phyloP scores from a whole-genome alignment of 805 yeast species.

The Sugiyamaella qingdaonensis region DNA sequence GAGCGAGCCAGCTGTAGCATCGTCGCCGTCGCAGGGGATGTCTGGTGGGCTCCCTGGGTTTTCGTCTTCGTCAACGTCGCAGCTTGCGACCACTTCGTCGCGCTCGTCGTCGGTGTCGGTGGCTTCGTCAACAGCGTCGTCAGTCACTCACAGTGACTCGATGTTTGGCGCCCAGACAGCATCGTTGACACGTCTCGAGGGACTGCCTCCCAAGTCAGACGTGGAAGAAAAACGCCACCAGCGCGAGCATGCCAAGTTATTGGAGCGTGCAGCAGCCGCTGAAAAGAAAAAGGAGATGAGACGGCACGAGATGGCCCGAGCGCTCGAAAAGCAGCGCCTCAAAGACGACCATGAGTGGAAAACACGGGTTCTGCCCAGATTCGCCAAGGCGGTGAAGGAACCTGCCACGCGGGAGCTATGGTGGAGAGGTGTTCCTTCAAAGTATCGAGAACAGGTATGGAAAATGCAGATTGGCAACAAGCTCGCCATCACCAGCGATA shows the following conservation, averaged over 20 bases:
- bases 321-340: slow-evolving; percentile 22
- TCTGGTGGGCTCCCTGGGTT: too few relatives aligned
- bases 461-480: slow-evolving; percentile 39
- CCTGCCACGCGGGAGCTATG: slow-evolving; percentile 49
- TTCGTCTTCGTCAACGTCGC: too few relatives aligned
- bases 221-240: slow-evolving; percentile 53
- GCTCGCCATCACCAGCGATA: slow-evolving; percentile 22
- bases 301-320: slow-evolving; percentile 19
- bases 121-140: background rate
- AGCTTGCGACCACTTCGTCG: slow-evolving; percentile 54
- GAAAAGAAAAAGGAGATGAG: slow-evolving; percentile 33
- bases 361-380: slow-evolving; percentile 36
- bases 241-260: slow-evolving; percentile 45
- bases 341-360: slow-evolving; percentile 39
- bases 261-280: slow-evolving; percentile 34
- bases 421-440: slow-evolving; percentile 57
- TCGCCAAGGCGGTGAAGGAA: slow-evolving; percentile 33
- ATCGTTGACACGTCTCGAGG: slow-evolving; percentile 56
- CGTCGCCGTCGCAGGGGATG: too few relatives aligned
- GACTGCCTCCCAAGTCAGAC: slow-evolving; percentile 61
- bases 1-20: slow-evolving; percentile 42
- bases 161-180: slow-evolving; percentile 15
- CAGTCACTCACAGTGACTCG: background rate
- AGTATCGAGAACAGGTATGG: slow-evolving; percentile 51
- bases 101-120: too few relatives aligned